Evolutionary conservation across 495 filamentous ascomycete species (phyloP).

Genomic region (Xeromyces bisporus): DNA sequence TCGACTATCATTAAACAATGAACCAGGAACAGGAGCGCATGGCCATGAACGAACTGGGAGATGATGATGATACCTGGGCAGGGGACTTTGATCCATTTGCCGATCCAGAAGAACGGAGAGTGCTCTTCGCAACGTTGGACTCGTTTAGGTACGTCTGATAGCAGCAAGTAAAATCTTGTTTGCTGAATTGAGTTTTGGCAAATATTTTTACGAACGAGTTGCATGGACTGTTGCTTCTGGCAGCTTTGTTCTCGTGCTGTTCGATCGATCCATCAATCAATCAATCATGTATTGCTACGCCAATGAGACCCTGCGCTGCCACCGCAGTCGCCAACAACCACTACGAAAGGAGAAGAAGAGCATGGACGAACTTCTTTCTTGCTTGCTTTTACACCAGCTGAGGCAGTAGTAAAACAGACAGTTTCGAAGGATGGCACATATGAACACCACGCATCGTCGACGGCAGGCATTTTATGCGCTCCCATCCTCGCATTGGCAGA

Average conservation of each 20-base stretch:
- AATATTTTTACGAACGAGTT: neutral
- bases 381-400: neutral
- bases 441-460: constrained; percentile 74
- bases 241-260: too few relatives aligned
- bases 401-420: constrained; percentile 32
- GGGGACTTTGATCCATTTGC: constrained; percentile 44
- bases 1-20: too few relatives aligned
- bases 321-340: neutral
- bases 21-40: too few relatives aligned
- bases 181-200: neutral
- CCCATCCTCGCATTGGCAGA: constrained; percentile 62
- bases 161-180: neutral
- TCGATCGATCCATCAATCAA: too few relatives aligned
- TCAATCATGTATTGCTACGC: too few relatives aligned
- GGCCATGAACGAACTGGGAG: constrained; percentile 8
- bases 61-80: constrained; percentile 28
- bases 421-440: constrained; percentile 68
- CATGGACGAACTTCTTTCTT: neutral
- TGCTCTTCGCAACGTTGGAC: constrained; percentile 62
- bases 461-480: constrained; percentile 83
- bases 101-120: constrained; percentile 58
- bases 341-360: neutral
- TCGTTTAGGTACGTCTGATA: constrained; percentile 72
- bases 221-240: neutral
- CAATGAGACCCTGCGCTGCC: too few relatives aligned